These are phyloP conservation scores for Fagopyrum esculentum DNA, from an alignment of 148 eudicot genomes.

Conservation along the genomic window DNA sequence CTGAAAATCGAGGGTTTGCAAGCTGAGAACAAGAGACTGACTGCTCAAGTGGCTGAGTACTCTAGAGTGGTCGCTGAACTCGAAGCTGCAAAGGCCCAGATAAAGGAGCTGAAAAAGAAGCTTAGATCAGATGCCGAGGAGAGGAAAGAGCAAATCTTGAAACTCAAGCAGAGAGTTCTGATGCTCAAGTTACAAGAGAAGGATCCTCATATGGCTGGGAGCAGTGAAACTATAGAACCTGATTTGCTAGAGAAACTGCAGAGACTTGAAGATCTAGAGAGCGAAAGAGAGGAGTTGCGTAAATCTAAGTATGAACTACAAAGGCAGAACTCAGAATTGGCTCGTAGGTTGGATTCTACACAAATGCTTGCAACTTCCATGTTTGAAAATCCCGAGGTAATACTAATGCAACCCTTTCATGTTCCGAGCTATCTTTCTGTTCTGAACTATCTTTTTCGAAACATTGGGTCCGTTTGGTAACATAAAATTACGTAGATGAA, in stretches of 20 bases:
- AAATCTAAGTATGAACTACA: slow-evolving; percentile 37
- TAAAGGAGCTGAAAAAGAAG: slow-evolving; percentile 56
- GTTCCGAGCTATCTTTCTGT: not conserved
- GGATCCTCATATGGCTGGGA: slow-evolving; percentile 23
- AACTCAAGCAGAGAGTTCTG: slow-evolving; percentile 52
- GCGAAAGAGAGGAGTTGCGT: slow-evolving; percentile 49
- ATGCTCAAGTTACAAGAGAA: slow-evolving; percentile 32
- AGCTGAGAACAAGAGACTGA: slow-evolving; percentile 55
- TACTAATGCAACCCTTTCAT: not conserved
- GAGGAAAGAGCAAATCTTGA: slow-evolving; percentile 51
- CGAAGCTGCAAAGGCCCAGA: slow-evolving; percentile 64
- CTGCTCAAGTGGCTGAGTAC: slow-evolving; percentile 55
- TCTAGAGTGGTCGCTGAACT: slow-evolving; percentile 57
- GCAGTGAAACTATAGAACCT: not conserved
- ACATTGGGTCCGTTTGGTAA: no score
- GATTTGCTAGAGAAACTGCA: slow-evolving; percentile 26
- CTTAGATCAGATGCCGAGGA: slow-evolving; percentile 54
- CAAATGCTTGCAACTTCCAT: slow-evolving; percentile 56
- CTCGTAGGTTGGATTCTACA: slow-evolving; percentile 48
- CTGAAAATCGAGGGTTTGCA: slow-evolving; percentile 63
- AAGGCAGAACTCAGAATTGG: slow-evolving; percentile 54
- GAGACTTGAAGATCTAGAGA: slow-evolving; percentile 45
- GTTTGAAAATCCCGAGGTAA: slow-evolving; percentile 63
- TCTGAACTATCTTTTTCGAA: not conserved
- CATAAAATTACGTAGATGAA: no score